Conservation (phyloP, 768 basidiomycete genomes). For the Dentipellis sp. region DNA sequence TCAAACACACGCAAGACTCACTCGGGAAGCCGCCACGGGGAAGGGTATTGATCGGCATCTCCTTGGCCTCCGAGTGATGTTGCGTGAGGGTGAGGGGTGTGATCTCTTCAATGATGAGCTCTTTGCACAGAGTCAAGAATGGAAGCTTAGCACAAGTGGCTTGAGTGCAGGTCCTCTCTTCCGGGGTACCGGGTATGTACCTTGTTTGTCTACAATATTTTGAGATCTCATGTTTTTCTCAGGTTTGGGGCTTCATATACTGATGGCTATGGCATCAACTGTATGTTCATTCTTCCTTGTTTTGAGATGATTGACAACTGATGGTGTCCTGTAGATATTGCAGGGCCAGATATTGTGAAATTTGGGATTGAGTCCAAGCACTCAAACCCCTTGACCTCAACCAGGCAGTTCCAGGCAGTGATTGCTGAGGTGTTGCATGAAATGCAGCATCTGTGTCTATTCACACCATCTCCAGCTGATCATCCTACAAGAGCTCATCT, state of each 20-base stretch:
- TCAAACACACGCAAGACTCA: slow-evolving; percentile 58
- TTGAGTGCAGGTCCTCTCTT: slow-evolving; percentile 81
- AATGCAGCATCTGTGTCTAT: slow-evolving; percentile 37
- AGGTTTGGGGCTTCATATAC: slow-evolving; percentile 75
- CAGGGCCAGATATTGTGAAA: slow-evolving; percentile 70
- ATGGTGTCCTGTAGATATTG: slow-evolving; percentile 50
- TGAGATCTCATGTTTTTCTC: neutral
- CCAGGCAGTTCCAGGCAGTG: slow-evolving; percentile 51
- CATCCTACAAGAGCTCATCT: slow-evolving; percentile 1
- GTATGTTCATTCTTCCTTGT: slow-evolving; percentile 34
- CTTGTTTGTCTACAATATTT: neutral
- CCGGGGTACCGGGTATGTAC: slow-evolving; percentile 71
- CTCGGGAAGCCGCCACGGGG: slow-evolving; percentile 71
- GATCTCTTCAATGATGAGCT: slow-evolving; percentile 70
- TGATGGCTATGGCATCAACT: slow-evolving; percentile 93
- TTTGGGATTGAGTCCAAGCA: slow-evolving; percentile 92
- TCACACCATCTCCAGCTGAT: slow-evolving; percentile 3
- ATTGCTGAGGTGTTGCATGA: slow-evolving; percentile 56
- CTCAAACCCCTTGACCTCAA: slow-evolving; percentile 62
- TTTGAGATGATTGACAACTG: slow-evolving; percentile 3
- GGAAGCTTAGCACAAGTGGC: slow-evolving; percentile 88
- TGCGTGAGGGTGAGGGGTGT: slow-evolving; percentile 42
- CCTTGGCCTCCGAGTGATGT: slow-evolving; percentile 68
- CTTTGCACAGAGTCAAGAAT: slow-evolving; percentile 65
- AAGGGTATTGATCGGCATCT: slow-evolving; percentile 86